Conservation (phyloP, 345 rosid genomes). For the Lumnitzera littorea region DNA sequence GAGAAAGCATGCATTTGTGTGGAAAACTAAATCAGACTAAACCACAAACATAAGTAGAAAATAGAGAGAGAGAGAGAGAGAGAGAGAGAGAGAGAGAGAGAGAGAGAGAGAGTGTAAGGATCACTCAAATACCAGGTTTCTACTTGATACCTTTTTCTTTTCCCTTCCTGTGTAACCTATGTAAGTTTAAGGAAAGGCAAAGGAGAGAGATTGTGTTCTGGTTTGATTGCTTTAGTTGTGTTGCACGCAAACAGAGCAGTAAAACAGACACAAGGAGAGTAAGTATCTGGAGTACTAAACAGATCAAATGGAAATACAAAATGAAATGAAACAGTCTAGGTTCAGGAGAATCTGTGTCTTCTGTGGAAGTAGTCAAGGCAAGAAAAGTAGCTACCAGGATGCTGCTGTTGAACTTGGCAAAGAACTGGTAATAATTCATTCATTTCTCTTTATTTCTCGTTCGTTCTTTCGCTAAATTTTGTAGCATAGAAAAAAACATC, state of each 20-base stretch:
- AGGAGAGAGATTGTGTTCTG: not conserved
- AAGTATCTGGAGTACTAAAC: no score
- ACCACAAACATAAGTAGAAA: not conserved
- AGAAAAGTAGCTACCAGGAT: slow-evolving; percentile 79
- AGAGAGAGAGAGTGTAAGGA: slow-evolving; percentile 4
- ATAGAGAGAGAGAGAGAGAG: not conserved
- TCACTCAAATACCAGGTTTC: slow-evolving; percentile 2
- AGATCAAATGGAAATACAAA: no score
- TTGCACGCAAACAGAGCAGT: not conserved
- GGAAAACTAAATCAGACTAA: not conserved
- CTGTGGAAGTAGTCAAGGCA: slow-evolving; percentile 86
- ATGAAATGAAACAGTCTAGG: slow-evolving; percentile 28
- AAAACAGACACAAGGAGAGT: not conserved
- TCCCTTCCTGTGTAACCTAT: not conserved
- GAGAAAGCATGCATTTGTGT: no score
- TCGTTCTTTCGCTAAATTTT: not conserved
- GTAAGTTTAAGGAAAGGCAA: not conserved
- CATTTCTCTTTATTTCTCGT: not conserved
- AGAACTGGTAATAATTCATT: slow-evolving; percentile 48
- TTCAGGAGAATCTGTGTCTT: slow-evolving; percentile 78
- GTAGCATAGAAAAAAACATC: not conserved
- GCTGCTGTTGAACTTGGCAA: slow-evolving; percentile 81
- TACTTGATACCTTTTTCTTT: slow-evolving; percentile 6
- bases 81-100: not conserved
- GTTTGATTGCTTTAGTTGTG: no score